Percentiles rank a stretch among this genome's conserved stretches.
phyloP scores from a whole-genome alignment of 129 eudicot species.

The Deinandra increscens region DNA sequence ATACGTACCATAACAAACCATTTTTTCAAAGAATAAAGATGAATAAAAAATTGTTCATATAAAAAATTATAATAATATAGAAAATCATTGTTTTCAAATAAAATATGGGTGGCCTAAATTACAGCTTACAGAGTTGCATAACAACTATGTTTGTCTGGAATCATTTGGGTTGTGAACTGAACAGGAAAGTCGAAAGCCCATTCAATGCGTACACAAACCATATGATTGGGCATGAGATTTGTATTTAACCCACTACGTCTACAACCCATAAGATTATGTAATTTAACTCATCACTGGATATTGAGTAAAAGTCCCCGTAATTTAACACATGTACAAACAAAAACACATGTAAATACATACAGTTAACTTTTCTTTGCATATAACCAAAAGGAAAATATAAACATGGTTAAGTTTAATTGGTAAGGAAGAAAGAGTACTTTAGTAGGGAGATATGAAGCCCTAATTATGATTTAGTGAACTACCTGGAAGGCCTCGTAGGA shows the following conservation, averaged over 20 bases:
- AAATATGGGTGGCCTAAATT: not conserved
- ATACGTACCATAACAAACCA: not conserved
- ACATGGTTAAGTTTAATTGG: not conserved
- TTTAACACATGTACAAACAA: not conserved
- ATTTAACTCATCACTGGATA: not conserved
- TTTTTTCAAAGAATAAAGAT: not conserved
- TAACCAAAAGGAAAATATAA: not conserved
- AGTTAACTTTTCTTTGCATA: conserved; percentile 3
- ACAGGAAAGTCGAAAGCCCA: not conserved
- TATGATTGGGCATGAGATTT: not conserved
- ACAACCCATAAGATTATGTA: not conserved
- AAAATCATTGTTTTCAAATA: not conserved
- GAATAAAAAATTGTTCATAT: not conserved
- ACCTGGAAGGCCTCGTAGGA: conserved; percentile 99
- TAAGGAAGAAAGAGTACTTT: not conserved
- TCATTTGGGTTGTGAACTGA: not conserved
- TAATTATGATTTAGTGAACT: conserved; percentile 19
- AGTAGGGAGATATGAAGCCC: not conserved
- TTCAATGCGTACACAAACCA: not conserved
- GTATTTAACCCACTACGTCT: not conserved
- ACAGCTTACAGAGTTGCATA: not conserved
- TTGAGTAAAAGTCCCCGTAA: not conserved
- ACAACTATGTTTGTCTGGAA: not conserved
- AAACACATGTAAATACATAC: not conserved
- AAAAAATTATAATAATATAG: not conserved